Conservation (phyloP, 2,329 filamentous ascomycete species). For the Botrytis aclada region DNA sequence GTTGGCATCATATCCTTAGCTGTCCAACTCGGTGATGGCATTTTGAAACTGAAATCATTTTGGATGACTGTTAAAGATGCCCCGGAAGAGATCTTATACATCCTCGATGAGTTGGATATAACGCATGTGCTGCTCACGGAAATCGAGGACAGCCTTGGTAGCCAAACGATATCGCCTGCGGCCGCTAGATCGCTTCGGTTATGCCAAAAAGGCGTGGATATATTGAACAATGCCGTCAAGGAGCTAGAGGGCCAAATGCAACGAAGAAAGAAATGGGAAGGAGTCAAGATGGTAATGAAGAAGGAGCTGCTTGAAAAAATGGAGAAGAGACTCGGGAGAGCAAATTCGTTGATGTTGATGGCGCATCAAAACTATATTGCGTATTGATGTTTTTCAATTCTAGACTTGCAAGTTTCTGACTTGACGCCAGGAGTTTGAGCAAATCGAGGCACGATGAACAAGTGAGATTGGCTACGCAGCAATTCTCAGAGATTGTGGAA, state of each 20-base stretch:
- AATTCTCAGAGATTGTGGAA: neutral
- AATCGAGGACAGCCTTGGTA: neutral
- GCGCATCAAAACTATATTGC: neutral
- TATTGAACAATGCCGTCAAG: neutral
- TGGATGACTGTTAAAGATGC: conserved; percentile 2
- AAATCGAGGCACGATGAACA: neutral
- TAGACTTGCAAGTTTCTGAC: neutral
- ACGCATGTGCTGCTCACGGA: neutral
- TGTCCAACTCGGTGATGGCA: neutral
- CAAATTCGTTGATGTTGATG: neutral
- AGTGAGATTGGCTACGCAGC: neutral
- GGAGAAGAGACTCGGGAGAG: neutral
- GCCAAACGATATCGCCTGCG: neutral
- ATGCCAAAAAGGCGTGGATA: neutral
- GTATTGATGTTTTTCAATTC: neutral
- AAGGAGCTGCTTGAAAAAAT: neutral
- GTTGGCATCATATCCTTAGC: conserved; percentile 1
- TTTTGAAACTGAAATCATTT: conserved; percentile 4
- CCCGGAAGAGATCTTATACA: neutral
- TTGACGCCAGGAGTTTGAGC: neutral
- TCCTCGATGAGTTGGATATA: neutral
- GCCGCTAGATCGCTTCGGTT: neutral
- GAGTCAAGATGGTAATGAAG: neutral
- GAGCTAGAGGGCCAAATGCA: neutral
- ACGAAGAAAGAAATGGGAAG: neutral